Conservation (phyloP, 768 basidiomycete genomes). For the Coprinellus aureogranulatus region DNA sequence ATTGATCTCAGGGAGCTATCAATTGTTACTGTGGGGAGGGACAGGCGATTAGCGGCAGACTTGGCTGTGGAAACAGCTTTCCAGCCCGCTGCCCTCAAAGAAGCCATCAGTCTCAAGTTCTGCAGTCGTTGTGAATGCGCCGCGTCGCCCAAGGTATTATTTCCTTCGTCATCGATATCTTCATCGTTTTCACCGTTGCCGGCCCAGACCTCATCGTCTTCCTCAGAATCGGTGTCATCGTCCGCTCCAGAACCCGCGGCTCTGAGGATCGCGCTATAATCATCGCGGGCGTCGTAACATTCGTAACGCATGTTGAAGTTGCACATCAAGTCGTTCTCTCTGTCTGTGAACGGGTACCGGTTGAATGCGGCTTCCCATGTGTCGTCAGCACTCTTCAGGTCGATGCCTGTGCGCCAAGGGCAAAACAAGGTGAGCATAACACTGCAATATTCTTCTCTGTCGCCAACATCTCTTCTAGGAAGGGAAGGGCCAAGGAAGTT, state of each 20-base stretch:
- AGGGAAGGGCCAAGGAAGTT: slow-evolving; percentile 25
- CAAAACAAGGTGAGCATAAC: slow-evolving; percentile 27
- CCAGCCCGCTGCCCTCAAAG: neutral
- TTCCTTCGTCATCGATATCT: neutral
- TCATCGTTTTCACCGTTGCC: neutral
- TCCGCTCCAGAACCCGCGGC: neutral
- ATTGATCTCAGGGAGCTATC: neutral
- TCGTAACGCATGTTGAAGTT: slow-evolving; percentile 30
- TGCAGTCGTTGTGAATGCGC: neutral
- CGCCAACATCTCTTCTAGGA: slow-evolving; percentile 25
- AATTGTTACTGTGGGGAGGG: neutral
- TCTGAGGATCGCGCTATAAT: neutral
- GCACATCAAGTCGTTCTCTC: slow-evolving; percentile 19
- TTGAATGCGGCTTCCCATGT: slow-evolving; percentile 25
- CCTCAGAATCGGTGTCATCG: neutral
- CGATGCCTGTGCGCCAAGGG: slow-evolving; percentile 25
- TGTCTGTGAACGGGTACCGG: slow-evolving; percentile 7
- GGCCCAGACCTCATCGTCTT: neutral
- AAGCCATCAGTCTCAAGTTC: neutral
- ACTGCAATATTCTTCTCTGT: slow-evolving; percentile 29
- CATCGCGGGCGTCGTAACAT: slow-evolving; percentile 23
- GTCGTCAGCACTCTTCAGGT: slow-evolving; percentile 16
- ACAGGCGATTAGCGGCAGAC: neutral
- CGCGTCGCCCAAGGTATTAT: neutral
- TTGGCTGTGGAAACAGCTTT: neutral